Evolutionary conservation across 768 basidiomycete genomes (phyloP), one percentile per base, ranked within the genome.

Genomic region (Lentinula sp.): DNA sequence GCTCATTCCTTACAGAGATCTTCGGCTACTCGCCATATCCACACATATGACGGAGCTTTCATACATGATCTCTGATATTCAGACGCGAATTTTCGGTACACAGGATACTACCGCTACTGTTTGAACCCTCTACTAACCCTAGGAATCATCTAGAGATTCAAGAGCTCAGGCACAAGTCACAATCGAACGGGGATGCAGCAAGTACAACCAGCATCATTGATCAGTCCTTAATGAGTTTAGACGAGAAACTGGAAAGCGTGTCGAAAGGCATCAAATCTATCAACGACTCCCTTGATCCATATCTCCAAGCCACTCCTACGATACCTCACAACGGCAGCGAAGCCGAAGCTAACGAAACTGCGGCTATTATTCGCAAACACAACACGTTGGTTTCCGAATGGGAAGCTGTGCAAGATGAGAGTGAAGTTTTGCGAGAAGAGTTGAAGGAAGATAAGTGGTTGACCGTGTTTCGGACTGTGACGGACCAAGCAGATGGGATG

Each of bases 361-460:
- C 78, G 0, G 73, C 82, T 1, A 74, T 93, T 42, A 73, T 90
- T 50, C 81, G 87, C 61, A 95, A 95, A 69, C 87, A 93, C 69
- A 81, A 84, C 13, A 79, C 87, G 10, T 75, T 96, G 56, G 66
- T 85, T 35, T 71, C 77, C 9, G 94, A 95, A 43, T 98, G 94
- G 95, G 86, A 90, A 62, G 75, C 83, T 9, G 83, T 94, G 9
- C 87, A 89, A 69, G 84, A 84, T 59, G 90, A 93, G 67, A 90
- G 88, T 59, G 87, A 90, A 48, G 85, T 88, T 32, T 74, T 98
- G 61, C 80, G 88, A 64, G 93, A 95, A 68, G 97, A 99, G 73
- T 78, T 98, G 64, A 95, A 92, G 74, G 96, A 98, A 73, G 96
- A 98, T 74, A 95, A 95, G 67, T 97, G 93, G 93, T 80, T 98